These are phyloP conservation scores for Chaetomium strumarium DNA, from an alignment of 2,329 filamentous ascomycete genomes.

Conservation along the genomic window DNA sequence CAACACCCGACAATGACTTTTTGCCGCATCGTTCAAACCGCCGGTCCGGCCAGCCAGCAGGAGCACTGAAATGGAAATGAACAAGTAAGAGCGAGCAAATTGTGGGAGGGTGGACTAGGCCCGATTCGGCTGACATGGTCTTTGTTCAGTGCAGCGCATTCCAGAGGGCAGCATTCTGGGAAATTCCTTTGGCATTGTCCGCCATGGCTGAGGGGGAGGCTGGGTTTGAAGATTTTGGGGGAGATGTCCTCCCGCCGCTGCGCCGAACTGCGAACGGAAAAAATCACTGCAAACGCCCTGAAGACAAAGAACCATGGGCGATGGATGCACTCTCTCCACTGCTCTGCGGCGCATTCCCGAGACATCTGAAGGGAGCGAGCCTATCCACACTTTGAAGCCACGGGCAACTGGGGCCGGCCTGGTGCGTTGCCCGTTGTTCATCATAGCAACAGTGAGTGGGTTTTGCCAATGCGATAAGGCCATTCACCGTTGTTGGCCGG, in stretches of 20 bases:
- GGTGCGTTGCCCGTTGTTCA: conserved; percentile 13
- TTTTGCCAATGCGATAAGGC: conserved; percentile 20
- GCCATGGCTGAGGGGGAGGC: conserved; percentile 14
- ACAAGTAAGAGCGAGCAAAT: conserved; percentile 14
- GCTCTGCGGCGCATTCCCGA: conserved; percentile 36
- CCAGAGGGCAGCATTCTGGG: conserved; percentile 15
- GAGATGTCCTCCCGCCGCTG: not conserved
- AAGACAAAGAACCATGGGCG: conserved; percentile 18
- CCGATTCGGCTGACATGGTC: conserved; percentile 34
- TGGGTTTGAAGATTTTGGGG: not conserved
- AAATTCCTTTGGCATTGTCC: conserved; percentile 27
- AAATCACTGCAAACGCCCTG: conserved; percentile 29
- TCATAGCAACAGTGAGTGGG: conserved; percentile 18
- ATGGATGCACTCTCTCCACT: conserved; percentile 13
- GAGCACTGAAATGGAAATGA: conserved; percentile 12
- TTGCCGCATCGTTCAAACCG: not conserved
- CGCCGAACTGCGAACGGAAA: conserved; percentile 27
- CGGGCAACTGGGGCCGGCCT: conserved; percentile 7
- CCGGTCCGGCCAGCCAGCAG: not conserved
- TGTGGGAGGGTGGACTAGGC: conserved; percentile 17
- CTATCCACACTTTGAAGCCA: not conserved
- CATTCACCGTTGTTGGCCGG: conserved; percentile 19
- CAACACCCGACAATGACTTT: conserved; percentile 2
- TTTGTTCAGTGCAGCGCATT: conserved; percentile 30
- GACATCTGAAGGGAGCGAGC: conserved; percentile 24